phyloP scores from a whole-genome alignment of 192 early-diverging fungal genomes.

The Podila minutissima region DNA sequence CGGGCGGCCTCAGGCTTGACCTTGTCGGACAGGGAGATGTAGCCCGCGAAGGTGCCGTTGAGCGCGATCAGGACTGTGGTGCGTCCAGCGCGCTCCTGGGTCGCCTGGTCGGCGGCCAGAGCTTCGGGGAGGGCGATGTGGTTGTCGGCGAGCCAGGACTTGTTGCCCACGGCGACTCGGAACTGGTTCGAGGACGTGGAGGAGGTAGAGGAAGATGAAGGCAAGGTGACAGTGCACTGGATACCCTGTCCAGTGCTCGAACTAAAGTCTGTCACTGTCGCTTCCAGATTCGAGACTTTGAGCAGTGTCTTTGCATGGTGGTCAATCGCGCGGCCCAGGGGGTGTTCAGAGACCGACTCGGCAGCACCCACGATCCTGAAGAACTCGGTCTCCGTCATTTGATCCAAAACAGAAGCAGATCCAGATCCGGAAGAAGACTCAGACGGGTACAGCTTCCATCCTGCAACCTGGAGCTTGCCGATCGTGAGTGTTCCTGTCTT shows the following conservation, averaged over 20 bases:
- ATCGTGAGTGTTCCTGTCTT: slow-evolving; percentile 97
- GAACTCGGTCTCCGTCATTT: slow-evolving; percentile 60
- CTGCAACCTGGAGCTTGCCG: slow-evolving; percentile 75
- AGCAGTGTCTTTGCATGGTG: slow-evolving; percentile 64
- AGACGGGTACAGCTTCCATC: slow-evolving; percentile 48
- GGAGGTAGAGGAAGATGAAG: not conserved
- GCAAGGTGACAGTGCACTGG: slow-evolving; percentile 60
- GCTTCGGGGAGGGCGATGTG: slow-evolving; percentile 56
- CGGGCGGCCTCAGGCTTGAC: slow-evolving; percentile 82
- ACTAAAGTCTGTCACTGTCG: slow-evolving; percentile 67
- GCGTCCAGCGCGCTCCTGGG: slow-evolving; percentile 73
- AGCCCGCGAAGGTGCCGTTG: slow-evolving; percentile 66
- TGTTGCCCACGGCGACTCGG: slow-evolving; percentile 80
- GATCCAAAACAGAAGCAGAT: not conserved
- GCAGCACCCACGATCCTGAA: slow-evolving; percentile 77
- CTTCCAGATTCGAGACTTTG: slow-evolving; percentile 44
- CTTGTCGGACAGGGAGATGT: slow-evolving; percentile 85
- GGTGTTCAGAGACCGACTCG: slow-evolving; percentile 90
- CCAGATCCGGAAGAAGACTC: not conserved
- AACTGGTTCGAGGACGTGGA: slow-evolving; percentile 4
- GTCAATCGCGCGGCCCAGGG: slow-evolving; percentile 83
- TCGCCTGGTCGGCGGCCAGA: slow-evolving; percentile 43
- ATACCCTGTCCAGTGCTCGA: slow-evolving; percentile 78
- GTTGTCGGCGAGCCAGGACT: slow-evolving; percentile 62
- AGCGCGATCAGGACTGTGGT: slow-evolving; percentile 86